A percentile compares a stretch with the other conserved stretches of the same genome.
Evolutionary conservation across 2,329 filamentous ascomycete genomes (phyloP).

Genomic region (Byssothecium circinans): DNA sequence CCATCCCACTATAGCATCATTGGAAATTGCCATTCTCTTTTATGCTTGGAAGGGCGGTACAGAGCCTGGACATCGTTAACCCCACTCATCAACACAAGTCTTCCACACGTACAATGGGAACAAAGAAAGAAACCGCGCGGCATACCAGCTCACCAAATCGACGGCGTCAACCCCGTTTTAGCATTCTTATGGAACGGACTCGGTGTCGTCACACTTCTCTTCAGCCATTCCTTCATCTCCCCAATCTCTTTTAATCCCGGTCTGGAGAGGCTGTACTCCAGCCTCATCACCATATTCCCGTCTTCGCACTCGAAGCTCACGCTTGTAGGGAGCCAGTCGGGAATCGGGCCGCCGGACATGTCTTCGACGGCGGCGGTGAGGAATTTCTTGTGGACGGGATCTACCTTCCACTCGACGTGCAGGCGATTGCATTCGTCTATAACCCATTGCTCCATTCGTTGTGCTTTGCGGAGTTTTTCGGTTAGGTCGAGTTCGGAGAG

Average conservation of each 20-base stretch:
- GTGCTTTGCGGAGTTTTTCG: conserved; percentile 8
- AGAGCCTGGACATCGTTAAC: too few species aligned
- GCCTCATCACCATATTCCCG: conserved; percentile 32
- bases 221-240: background rate
- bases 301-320: conserved; percentile 32
- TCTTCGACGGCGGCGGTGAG: conserved; percentile 25
- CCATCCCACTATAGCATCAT: too few species aligned
- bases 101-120: too few species aligned
- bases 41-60: too few species aligned
- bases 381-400: conserved; percentile 19
- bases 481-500: background rate
- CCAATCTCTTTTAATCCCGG: background rate
- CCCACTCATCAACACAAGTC: too few species aligned
- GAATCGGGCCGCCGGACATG: conserved; percentile 30
- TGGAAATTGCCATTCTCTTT: too few species aligned
- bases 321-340: conserved; percentile 31
- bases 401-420: conserved; percentile 27
- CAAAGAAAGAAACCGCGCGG: too few species aligned
- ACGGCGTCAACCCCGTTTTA: too few species aligned
- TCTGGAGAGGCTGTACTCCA: conserved; percentile 22
- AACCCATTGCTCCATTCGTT: conserved; percentile 28
- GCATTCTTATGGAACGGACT: too few species aligned
- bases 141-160: too few species aligned
- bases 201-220: background rate
- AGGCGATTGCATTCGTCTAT: conserved; percentile 25